These are phyloP conservation scores for Suhomyces bribrorum DNA, from an alignment of 1,139 yeast genomes.

Conservation along the genomic window DNA sequence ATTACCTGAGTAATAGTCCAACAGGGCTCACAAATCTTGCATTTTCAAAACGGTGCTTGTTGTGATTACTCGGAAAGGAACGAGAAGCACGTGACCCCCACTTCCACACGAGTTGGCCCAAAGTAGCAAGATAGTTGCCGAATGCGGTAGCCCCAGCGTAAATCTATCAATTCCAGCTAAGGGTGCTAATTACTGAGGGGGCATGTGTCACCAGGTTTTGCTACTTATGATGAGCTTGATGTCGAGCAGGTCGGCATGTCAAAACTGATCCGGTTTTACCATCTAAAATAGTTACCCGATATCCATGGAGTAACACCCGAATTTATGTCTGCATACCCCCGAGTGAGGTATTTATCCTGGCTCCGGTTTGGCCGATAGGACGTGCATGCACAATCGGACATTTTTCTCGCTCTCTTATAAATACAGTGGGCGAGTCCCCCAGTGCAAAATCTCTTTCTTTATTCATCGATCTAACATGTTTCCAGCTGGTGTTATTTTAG, in stretches of 20 bases:
- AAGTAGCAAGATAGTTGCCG: slow-evolving; percentile 11
- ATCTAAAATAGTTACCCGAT: no score
- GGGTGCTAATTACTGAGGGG: no score
- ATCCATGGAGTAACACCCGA: neutral
- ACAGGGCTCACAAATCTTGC: neutral
- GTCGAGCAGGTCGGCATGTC: no score
- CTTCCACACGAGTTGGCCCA: no score
- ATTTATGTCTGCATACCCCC: slow-evolving; percentile 9
- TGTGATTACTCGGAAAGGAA: slow-evolving; percentile 1
- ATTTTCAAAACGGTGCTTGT: neutral
- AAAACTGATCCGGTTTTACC: no score
- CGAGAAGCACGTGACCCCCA: slow-evolving; percentile 1
- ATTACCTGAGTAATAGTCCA: neutral
- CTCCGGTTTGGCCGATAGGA: slow-evolving; percentile 13
- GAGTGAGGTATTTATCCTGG: slow-evolving; percentile 10
- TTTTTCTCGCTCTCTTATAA: slow-evolving; percentile 11
- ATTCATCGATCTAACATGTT: slow-evolving; percentile 34
- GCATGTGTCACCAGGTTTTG: no score
- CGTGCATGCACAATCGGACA: slow-evolving; percentile 11
- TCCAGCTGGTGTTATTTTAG: slow-evolving; percentile 55
- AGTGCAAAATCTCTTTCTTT: slow-evolving; percentile 9
- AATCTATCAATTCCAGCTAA: no score
- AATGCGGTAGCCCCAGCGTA: slow-evolving; percentile 9
- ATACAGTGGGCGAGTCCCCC: slow-evolving; percentile 7
- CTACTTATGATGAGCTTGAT: no score